Evolutionary conservation across 2,329 filamentous ascomycete genomes (phyloP).

Genomic region (Colletotrichum plurivorum): DNA sequence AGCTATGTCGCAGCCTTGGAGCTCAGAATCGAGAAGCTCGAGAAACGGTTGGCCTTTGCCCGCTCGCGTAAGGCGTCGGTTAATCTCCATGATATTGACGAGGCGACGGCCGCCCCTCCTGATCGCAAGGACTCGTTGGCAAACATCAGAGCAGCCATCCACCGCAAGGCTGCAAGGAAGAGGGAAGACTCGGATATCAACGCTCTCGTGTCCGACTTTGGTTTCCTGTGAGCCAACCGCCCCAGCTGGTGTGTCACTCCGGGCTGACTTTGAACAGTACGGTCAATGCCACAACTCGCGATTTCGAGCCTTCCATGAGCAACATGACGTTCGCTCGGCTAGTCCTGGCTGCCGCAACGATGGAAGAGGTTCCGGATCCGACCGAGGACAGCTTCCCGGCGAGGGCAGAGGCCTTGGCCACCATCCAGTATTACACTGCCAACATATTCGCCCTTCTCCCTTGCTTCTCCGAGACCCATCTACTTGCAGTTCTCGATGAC

Average conservation of each 20-base stretch:
- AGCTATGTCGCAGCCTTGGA: conserved; percentile 97
- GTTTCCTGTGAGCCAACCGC: conserved; percentile 76
- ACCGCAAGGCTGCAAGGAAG: conserved; percentile 74
- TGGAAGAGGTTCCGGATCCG: conserved; percentile 77
- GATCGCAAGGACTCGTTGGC: conserved; percentile 74
- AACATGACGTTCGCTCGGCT: conserved; percentile 95
- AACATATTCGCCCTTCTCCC: conserved; percentile 87
- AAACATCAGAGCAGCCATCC: conserved; percentile 73
- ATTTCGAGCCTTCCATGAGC: conserved; percentile 89
- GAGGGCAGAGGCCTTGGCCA: conserved; percentile 75
- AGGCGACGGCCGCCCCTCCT: conserved; percentile 46
- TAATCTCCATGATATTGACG: conserved; percentile 73
- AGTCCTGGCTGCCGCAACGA: conserved; percentile 85
- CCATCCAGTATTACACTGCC: conserved; percentile 87
- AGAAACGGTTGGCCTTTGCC: conserved; percentile 81
- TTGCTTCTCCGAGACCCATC: conserved; percentile 83
- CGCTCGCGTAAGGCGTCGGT: conserved; percentile 80
- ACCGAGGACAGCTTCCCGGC: conserved; percentile 76
- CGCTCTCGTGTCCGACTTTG: conserved; percentile 93
- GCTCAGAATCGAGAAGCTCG: conserved; percentile 88
- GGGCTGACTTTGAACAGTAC: conserved; percentile 67
- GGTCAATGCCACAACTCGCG: conserved; percentile 93
- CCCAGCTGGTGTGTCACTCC: background rate
- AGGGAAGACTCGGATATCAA: conserved; percentile 90
- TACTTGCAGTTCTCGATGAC: conserved; percentile 85